Base-by-base conservation (phyloP, 2,329 filamentous ascomycete genomes). In the Fusarium equiseti region DNA sequence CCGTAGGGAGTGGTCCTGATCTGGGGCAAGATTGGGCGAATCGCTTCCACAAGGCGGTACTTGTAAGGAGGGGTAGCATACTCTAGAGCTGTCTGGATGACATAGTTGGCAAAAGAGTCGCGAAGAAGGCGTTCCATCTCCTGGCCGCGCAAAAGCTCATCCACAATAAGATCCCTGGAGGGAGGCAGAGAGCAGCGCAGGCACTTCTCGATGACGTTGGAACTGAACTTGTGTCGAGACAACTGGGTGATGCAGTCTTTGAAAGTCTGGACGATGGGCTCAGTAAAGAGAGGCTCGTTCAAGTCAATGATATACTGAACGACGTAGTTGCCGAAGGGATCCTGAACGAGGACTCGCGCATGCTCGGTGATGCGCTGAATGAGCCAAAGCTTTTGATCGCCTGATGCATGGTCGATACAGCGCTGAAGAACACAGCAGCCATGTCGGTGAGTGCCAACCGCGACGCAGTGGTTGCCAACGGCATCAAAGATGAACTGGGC, bases 221-320 rank as follows among this genome's bases (percentile, higher is more conserved):
- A 98, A 83, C 94, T 98, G 84, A 99, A 99, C 83, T 99, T 99
- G 84, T 99, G 96, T 79, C 94, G 95, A 8, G 96, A 98, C 18
- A 88, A 88, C 81, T 81, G 87, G 77, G 79, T 92, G 84, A 89
- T 93, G 85, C 86, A 87, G 75, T 91, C 91, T 59, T 87, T 84
- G 84, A 99, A 98, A 77, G 90, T 91, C 56, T 87, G 84, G 66
- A 97, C 96, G 43, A 99, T 86, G 6, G 95, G 95, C 76, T 96
- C 92, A 2, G 95, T 98, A 82, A 97, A 98, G 73, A 85, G 86
- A 15, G 91, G 86, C 78, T 99, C 94, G 72, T 94, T 94, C 58
- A 98, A 88, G 78, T 98, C 96, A 73, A 99, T 90, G 78, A 99
- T 98, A 83, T 99, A 99, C 83, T 99, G 96, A 53, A 99, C 92